A percentile compares a stretch with the other conserved stretches of the same genome.
These are phyloP conservation scores for Neckera pumila DNA, from an alignment of 225 moss, liverwort and hornwort genomes.

Conservation along the genomic window DNA sequence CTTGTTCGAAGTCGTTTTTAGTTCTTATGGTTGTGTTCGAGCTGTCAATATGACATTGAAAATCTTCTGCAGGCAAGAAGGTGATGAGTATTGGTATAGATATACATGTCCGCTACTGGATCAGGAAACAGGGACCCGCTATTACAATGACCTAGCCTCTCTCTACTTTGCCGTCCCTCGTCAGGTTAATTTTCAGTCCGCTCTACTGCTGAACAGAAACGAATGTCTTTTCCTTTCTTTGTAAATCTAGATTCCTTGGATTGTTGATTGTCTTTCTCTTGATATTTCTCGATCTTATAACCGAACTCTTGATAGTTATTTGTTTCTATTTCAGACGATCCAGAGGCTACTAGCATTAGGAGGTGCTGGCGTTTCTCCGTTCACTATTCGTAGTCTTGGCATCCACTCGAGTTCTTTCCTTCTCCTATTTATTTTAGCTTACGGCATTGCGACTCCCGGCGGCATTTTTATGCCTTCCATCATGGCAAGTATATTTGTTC, in stretches of 20 bases:
- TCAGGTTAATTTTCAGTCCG: conserved; percentile 35
- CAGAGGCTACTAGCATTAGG: conserved; percentile 56
- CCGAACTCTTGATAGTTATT: neutral
- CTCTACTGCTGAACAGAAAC: neutral
- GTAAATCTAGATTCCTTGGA: neutral
- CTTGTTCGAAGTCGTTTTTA: neutral
- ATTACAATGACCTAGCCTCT: conserved; percentile 78
- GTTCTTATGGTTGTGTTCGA: neutral
- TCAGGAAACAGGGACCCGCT: conserved; percentile 21
- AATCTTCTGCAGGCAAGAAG: conserved; percentile 38
- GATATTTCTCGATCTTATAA: neutral
- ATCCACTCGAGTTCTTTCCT: conserved; percentile 68
- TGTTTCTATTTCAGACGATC: conserved; percentile 45
- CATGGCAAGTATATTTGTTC: conserved; percentile 35
- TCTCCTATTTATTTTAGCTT: conserved; percentile 60
- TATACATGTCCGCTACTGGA: conserved; percentile 53
- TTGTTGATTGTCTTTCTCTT: neutral
- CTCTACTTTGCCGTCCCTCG: conserved; percentile 72
- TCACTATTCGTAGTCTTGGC: conserved; percentile 44
- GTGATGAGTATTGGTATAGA: conserved; percentile 55
- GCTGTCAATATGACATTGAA: neutral
- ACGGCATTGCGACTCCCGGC: conserved; percentile 86
- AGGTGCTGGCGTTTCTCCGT: conserved; percentile 20
- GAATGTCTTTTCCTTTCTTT: neutral
- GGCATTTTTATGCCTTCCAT: conserved; percentile 88